Base-by-base conservation (phyloP, 129 eudicot genomes). In the Solidago caesia region DNA sequence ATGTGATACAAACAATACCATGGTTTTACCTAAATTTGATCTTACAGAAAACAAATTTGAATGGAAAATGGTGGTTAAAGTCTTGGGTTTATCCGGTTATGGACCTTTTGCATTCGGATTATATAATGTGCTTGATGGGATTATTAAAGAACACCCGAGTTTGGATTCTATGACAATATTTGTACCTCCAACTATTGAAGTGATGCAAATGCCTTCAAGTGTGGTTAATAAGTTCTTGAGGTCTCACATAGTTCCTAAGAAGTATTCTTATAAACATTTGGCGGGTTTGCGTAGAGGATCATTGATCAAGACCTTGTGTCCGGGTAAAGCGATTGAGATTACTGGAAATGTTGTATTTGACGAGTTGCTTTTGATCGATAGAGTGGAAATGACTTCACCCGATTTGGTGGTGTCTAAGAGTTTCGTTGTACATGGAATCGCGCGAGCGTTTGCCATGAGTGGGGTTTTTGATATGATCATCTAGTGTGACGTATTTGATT, bases 371-470 rank as follows among this genome's bases (percentile, higher is more conserved):
- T 77, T 64, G 15, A 61, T 86, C 11, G 75, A 80, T 25, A 62
- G 85, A 44, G 89, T 88, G 68, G 85, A 78, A 70, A 53, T 88
- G 12, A 79, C 82, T 26, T 59, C 81, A 12, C 91, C 89, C 0
- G 88, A 91, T 82, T 70, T 82, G 66, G 69, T 77, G 44, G 25
- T 72, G 8, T 74, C 85, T 4, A 62, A 74, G 76, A 80, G 75
- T 47, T 82, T 87, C 25, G 82, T 82, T 46, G 82, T 85, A 5
- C 96, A 90, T 84, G 93, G 92, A 62, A 85, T 90, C 67, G 87
- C 91, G 5, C 66, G 84, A 56, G 80, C 81, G 8, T 85, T 90
- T 26, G 58, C 77, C 14, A 71, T 79, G 78, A 80, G 73, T 64
- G 79, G 9, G 61, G 79, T 71, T 73, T 71, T 67, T 64, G 59